Percentiles rank a stretch among this genome's conserved stretches.
Evolutionary conservation across 108 stramenopile genomes (phyloP).

Genomic region (Cyclotella kingstonii): DNA sequence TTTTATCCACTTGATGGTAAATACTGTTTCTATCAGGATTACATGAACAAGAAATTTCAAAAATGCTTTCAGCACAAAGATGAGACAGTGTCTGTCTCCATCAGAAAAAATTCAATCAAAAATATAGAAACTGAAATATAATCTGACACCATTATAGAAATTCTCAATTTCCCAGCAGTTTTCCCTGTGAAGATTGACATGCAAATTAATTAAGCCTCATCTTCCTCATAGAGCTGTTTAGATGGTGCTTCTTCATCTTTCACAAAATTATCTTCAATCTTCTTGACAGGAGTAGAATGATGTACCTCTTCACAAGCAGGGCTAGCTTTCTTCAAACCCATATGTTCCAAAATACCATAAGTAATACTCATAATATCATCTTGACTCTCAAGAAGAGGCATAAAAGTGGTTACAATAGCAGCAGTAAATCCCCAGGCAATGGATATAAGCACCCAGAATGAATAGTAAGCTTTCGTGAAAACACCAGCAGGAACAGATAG

Average conservation of each 20-base stretch:
- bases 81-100: no score
- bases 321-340: conserved; percentile 8
- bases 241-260: conserved; percentile 31
- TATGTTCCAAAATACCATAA: conserved; percentile 47
- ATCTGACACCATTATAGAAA: no score
- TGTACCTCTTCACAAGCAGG: conserved; percentile 24
- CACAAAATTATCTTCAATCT: conserved; percentile 8
- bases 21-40: no score
- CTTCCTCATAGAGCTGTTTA: no score
- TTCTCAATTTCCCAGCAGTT: no score
- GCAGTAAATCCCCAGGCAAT: conserved; percentile 88
- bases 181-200: no score
- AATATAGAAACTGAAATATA: no score
- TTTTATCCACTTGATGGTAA: no score
- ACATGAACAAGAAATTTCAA: no score
- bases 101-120: no score
- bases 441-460: conserved; percentile 89
- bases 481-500: conserved; percentile 86
- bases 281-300: conserved; percentile 22
- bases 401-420: conserved; percentile 65
- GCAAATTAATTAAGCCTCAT: no score
- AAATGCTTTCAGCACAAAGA: no score
- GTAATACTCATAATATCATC: conserved; percentile 60
- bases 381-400: conserved; percentile 76
- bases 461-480: conserved; percentile 78